Evolutionary conservation across 495 filamentous ascomycete genomes (phyloP), one percentile per base, ranked within the genome.

Genomic region (Hypoxylon intermedium): DNA sequence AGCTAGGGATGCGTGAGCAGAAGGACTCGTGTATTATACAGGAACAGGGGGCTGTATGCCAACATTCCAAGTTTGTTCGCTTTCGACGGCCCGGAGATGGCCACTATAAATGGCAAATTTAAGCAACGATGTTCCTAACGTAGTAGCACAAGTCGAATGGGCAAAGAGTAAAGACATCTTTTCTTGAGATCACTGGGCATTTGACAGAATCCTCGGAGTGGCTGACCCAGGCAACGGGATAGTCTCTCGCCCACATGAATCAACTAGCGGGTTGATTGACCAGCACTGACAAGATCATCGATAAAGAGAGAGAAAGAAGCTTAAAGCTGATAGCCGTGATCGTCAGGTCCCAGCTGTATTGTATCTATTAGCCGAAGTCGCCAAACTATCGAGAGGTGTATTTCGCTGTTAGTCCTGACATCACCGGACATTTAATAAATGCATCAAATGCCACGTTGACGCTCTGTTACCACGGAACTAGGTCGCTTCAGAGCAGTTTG

Each of bases 291-390:
- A 19, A 13, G 47, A 63, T 49, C 36, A 30, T n/a, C 49, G 43
- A 31, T 49, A 37, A 36, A 23, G 61, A 47, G 9, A 13, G 20
- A 26, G 49, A 58, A 50, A 50, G 56, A 60, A 44, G 51, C 7
- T 65, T 47, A 65, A 54, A 65, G 13, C 16, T 60, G 54, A 56
- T 44, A 55, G 38, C 54, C 30, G 28, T 23, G 61, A 65, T 65
- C 61, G 50, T 46, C 61, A 60, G 45, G 61, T 46, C 50, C 50
- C 16, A 30, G 23, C 23, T 13, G 13, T 30, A n/a, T 21, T 41
- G n/a, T 9, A 15, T 41, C 15, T 11, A 26, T 26, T 3, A 48
- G 28, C 7, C 36, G 31, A 44, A 19, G 43, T 21, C 11, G 19
- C 3, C 4, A 13, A 42, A 18, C 6, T 40, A 19, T 12, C 31